phyloP scores from a whole-genome alignment of 1,139 yeast species.

The Dujonia santamariae region DNA sequence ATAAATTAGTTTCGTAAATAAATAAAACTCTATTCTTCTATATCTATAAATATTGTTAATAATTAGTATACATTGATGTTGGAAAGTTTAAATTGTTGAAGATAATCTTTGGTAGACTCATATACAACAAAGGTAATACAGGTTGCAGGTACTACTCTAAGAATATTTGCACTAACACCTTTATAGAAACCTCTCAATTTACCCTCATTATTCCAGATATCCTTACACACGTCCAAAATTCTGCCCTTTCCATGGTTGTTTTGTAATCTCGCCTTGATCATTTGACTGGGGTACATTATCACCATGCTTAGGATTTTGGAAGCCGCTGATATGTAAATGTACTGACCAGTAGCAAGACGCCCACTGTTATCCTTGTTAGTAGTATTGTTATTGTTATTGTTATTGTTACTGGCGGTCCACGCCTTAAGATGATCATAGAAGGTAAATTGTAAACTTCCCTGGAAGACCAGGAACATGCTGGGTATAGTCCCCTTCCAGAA shows the following conservation, averaged over 20 bases:
- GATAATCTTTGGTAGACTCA: slow-evolving; percentile 39
- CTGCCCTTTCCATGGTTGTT: slow-evolving; percentile 27
- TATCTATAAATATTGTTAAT: background rate
- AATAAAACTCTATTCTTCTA: background rate
- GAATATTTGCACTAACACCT: slow-evolving; percentile 62
- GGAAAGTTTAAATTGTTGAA: too few relatives aligned
- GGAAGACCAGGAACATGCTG: slow-evolving; percentile 77
- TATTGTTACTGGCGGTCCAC: slow-evolving; percentile 4
- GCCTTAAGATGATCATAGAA: slow-evolving; percentile 73
- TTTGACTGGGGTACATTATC: slow-evolving; percentile 80
- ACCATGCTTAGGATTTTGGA: slow-evolving; percentile 71
- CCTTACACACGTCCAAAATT: slow-evolving; percentile 16
- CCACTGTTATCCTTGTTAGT: too few relatives aligned
- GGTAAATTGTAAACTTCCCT: slow-evolving; percentile 85
- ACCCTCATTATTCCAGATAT: slow-evolving; percentile 36
- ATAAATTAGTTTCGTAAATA: background rate
- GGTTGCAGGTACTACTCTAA: slow-evolving; percentile 71
- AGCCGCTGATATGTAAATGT: slow-evolving; percentile 59
- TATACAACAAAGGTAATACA: slow-evolving; percentile 68
- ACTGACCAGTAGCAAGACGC: slow-evolving; percentile 50
- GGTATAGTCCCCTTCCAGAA: slow-evolving; percentile 87
- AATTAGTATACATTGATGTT: too few relatives aligned
- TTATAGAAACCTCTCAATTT: slow-evolving; percentile 68
- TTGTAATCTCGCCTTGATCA: slow-evolving; percentile 76
- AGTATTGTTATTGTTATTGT: too few relatives aligned